phyloP scores from a whole-genome alignment of 2,329 filamentous ascomycete genomes.

The Pseudovirgaria hyperparasitica region DNA sequence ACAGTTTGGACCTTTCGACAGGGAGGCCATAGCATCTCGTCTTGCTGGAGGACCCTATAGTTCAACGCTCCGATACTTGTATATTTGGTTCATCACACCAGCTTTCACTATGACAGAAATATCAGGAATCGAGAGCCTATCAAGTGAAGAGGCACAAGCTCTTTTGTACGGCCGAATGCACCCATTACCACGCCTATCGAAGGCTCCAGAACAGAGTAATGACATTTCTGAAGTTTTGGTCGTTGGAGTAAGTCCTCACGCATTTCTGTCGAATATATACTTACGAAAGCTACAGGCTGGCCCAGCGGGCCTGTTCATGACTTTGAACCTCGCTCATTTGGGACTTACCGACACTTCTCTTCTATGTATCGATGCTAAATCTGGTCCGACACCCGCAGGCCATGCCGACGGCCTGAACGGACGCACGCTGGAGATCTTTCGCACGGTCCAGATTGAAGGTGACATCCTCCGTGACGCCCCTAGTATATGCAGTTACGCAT shows the following conservation, averaged over 20 bases:
- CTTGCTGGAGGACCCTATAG: too few relatives aligned
- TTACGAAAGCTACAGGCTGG: slow-evolving; percentile 18
- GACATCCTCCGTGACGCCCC: slow-evolving; percentile 19
- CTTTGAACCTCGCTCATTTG: slow-evolving; percentile 30
- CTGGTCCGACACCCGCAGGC: slow-evolving; percentile 25
- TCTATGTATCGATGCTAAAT: slow-evolving; percentile 30
- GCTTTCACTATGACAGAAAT: too few relatives aligned
- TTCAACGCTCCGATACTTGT: too few relatives aligned
- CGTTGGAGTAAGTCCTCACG: slow-evolving; percentile 19
- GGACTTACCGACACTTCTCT: slow-evolving; percentile 28
- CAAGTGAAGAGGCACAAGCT: too few relatives aligned
- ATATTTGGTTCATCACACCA: too few relatives aligned
- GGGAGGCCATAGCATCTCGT: too few relatives aligned
- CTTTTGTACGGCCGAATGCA: too few relatives aligned
- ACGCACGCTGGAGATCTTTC: slow-evolving; percentile 16
- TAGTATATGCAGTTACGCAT: slow-evolving; percentile 30
- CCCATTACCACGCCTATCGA: too few relatives aligned
- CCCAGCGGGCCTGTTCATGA: slow-evolving; percentile 30
- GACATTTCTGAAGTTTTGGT: slow-evolving; percentile 33
- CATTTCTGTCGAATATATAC: neutral
- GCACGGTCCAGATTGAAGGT: slow-evolving; percentile 17
- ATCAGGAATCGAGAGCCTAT: too few relatives aligned
- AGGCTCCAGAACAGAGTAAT: too few relatives aligned
- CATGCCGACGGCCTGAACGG: slow-evolving; percentile 23
- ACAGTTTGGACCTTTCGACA: too few relatives aligned